phyloP scores from a whole-genome alignment of 106 monocot species.

The Dendrobium officinale region DNA sequence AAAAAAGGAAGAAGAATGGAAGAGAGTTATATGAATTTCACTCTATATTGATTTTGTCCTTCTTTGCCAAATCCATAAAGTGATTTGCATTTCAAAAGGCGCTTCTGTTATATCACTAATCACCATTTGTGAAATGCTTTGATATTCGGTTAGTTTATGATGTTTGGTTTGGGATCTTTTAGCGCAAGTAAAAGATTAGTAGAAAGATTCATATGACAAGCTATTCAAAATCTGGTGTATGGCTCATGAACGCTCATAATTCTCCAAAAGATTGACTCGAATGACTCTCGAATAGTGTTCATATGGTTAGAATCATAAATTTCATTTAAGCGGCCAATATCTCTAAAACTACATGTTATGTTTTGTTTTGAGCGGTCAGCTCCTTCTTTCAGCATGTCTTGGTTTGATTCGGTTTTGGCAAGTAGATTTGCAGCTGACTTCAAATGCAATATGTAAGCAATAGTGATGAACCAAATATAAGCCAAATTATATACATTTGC shows the following conservation, averaged over 20 bases:
- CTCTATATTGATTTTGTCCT: background rate
- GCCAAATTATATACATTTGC: no score
- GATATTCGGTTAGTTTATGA: background rate
- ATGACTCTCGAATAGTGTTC: background rate
- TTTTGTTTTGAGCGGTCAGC: background rate
- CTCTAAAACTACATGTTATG: background rate
- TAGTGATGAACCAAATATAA: no score
- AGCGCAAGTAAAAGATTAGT: background rate
- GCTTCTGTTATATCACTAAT: background rate
- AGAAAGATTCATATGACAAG: background rate
- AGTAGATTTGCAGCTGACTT: background rate
- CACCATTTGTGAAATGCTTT: background rate
- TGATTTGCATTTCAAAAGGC: background rate
- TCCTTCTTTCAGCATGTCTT: background rate
- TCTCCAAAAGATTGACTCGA: background rate
- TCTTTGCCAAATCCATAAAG: background rate
- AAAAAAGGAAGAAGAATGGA: background rate
- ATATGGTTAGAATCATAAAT: background rate
- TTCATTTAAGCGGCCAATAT: background rate
- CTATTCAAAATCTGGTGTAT: background rate
- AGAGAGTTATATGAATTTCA: background rate
- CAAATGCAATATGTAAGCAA: background rate
- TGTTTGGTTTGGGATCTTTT: background rate
- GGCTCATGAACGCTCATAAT: background rate
- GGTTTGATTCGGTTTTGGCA: background rate